Evolutionary conservation across 2,329 filamentous ascomycete genomes (phyloP).

Genomic region (Thielaviopsis punctulata): DNA sequence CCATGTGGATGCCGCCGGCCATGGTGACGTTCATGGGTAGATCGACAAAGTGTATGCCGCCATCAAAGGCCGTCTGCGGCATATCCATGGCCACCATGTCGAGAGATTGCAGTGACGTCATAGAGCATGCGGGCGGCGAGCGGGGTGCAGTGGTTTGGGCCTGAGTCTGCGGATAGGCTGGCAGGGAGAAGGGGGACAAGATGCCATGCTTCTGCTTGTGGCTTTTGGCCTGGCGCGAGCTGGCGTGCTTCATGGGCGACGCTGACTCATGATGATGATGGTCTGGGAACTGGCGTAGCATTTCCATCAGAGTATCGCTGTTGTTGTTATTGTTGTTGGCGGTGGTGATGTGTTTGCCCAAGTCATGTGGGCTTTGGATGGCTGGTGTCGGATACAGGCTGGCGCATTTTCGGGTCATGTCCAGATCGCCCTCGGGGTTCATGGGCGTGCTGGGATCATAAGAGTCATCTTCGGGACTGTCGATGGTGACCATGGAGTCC

Average conservation of each 20-base stretch:
- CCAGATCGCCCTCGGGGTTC: not conserved
- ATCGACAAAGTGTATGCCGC: not conserved
- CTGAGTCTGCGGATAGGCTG: too few species aligned
- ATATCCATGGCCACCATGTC: not conserved
- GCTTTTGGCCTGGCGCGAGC: not conserved
- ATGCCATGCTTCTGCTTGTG: too few species aligned
- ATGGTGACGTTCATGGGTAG: not conserved
- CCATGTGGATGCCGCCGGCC: not conserved
- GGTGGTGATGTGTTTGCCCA: not conserved
- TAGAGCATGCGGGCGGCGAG: not conserved
- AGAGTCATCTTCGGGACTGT: not conserved
- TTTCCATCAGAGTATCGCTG: not conserved
- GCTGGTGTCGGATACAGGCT: not conserved
- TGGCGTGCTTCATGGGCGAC: not conserved
- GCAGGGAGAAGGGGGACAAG: too few species aligned
- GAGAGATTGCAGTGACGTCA: not conserved
- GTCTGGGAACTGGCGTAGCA: not conserved
- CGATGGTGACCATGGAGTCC: not conserved
- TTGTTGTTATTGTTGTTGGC: not conserved
- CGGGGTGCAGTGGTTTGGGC: not conserved
- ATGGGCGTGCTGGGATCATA: not conserved
- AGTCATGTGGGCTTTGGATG: not conserved
- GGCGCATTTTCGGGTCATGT: not conserved
- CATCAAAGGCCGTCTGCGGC: too few species aligned
- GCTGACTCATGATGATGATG: too few species aligned